Base-by-base conservation (phyloP, 2,329 filamentous ascomycete species). In the Exophiala sideris region DNA sequence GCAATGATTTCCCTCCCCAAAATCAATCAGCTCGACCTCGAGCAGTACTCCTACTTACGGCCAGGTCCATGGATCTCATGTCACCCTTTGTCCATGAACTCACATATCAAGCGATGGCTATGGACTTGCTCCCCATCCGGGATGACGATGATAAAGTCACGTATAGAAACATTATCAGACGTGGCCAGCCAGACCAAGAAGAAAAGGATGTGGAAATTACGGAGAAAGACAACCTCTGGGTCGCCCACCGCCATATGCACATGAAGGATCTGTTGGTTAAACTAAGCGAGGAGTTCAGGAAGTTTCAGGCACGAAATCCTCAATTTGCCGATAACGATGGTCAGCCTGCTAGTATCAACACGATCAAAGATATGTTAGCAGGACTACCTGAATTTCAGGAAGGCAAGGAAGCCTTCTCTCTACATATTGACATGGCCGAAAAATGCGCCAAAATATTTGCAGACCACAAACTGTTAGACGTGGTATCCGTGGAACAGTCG, bases 241-340 rank as follows among this genome's bases (percentile, higher is more conserved):
- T 95, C 20, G 89, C 94, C 57, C 96, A 96, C 67, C 82, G 94
- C 50, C 94, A 99, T 72, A 82, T 85, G 48, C 94, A 99, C 72
- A 99, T 99, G 94, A 96, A 95, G 70, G 91, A 97, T 69, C 94
- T 94, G 2, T 91, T 97, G 64, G 89, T 92, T 67, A 95, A 92
- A 71, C 78, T 99, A 57, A 94, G 92, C 79, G 82, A 84, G 52
- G 92, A 97, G 68, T 97, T 99, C 67, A 86, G 91, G 65, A 91
- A 86, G 67, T 99, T 99, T 73, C 81, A 96, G 65, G 84, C 86
- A 40, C 86, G 94, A 57, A 96, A 99, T 68, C 88, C 91, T 11
- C 89, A 97, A 67, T 97, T 97, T 66, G 89, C 89, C 10, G 86
- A 94, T 59, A 79, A 84, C 58, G 81, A 81, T 59, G 82, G 87